A percentile compares a stretch with the other conserved stretches of the same genome.
These are phyloP conservation scores for Stenocarpella maydis DNA, from an alignment of 2,329 filamentous ascomycete genomes.

Conservation along the genomic window DNA sequence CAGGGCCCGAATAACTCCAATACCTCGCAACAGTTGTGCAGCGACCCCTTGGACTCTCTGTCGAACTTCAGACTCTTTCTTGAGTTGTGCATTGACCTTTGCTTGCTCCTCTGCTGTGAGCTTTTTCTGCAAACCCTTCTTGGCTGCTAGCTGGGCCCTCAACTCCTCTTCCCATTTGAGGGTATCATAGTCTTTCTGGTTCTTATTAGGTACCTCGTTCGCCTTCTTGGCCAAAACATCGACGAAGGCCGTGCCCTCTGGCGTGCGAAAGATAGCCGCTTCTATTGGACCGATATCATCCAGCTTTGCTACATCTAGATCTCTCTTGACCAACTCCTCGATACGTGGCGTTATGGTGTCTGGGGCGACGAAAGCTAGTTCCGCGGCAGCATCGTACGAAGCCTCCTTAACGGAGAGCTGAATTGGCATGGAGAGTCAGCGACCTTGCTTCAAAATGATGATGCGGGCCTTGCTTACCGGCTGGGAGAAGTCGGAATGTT, in stretches of 20 bases:
- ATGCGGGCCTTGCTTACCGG: slow-evolving; percentile 25
- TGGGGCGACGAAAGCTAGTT: slow-evolving; percentile 92
- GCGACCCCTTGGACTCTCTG: slow-evolving; percentile 74
- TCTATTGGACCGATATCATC: slow-evolving; percentile 82
- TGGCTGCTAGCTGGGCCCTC: slow-evolving; percentile 84
- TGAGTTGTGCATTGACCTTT: slow-evolving; percentile 90
- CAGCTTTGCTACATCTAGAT: slow-evolving; percentile 76
- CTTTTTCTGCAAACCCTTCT: slow-evolving; percentile 92
- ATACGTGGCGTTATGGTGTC: slow-evolving; percentile 80
- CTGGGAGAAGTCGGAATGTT: slow-evolving; percentile 41
- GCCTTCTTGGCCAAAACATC: slow-evolving; percentile 90
- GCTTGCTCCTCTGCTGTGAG: slow-evolving; percentile 86
- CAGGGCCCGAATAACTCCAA: slow-evolving; percentile 84
- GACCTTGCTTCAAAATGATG: background rate
- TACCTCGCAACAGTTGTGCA: slow-evolving; percentile 78
- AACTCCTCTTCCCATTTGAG: slow-evolving; percentile 98
- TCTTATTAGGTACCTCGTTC: slow-evolving; percentile 79
- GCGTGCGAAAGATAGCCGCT: slow-evolving; percentile 90
- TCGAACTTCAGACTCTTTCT: slow-evolving; percentile 84
- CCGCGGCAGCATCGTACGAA: slow-evolving; percentile 85
- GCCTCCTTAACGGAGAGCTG: slow-evolving; percentile 64
- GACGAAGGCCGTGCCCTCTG: slow-evolving; percentile 86
- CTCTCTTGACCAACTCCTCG: slow-evolving; percentile 75
- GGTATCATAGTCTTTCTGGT: slow-evolving; percentile 92
- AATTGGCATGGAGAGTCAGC: background rate